A percentile compares a stretch with the other conserved stretches of the same genome.
Conservation (phyloP, 2,329 filamentous ascomycete species). For the Catunica adiposa region DNA sequence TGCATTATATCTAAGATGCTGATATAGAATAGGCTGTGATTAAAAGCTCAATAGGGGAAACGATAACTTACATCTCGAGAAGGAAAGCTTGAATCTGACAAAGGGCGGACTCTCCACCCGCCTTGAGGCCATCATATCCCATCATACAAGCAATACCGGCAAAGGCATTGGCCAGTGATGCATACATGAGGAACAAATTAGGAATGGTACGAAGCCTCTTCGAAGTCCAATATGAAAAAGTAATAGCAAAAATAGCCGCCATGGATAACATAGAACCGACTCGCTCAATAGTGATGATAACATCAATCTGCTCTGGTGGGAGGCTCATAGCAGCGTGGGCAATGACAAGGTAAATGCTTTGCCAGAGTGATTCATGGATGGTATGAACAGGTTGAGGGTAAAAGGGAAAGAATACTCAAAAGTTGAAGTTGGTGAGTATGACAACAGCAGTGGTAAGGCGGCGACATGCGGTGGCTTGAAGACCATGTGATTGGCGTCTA, state of each 20-base stretch:
- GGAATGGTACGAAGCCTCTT: slow-evolving; percentile 40
- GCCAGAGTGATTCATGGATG: neutral
- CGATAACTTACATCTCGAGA: slow-evolving; percentile 45
- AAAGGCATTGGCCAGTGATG: slow-evolving; percentile 41
- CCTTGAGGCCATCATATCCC: slow-evolving; percentile 44
- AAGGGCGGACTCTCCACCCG: slow-evolving; percentile 36
- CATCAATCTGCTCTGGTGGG: slow-evolving; percentile 23
- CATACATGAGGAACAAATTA: slow-evolving; percentile 46
- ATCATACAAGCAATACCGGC: slow-evolving; percentile 53
- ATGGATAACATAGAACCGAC: slow-evolving; percentile 37
- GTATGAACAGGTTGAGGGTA: too few relatives aligned
- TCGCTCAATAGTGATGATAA: slow-evolving; percentile 34
- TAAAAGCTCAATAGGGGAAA: neutral
- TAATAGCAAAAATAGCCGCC: slow-evolving; percentile 33
- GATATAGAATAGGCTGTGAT: neutral
- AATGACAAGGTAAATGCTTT: neutral
- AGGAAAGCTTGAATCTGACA: slow-evolving; percentile 46
- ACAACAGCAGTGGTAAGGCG: neutral
- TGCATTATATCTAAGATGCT: neutral
- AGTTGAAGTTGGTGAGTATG: neutral
- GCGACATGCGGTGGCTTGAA: neutral
- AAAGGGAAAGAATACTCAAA: neutral
- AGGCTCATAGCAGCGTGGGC: slow-evolving; percentile 18
- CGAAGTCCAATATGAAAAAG: slow-evolving; percentile 34
- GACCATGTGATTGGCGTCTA: neutral